phyloP scores from a whole-genome alignment of 441 rosid species.

The Pelargonium citronellum region DNA sequence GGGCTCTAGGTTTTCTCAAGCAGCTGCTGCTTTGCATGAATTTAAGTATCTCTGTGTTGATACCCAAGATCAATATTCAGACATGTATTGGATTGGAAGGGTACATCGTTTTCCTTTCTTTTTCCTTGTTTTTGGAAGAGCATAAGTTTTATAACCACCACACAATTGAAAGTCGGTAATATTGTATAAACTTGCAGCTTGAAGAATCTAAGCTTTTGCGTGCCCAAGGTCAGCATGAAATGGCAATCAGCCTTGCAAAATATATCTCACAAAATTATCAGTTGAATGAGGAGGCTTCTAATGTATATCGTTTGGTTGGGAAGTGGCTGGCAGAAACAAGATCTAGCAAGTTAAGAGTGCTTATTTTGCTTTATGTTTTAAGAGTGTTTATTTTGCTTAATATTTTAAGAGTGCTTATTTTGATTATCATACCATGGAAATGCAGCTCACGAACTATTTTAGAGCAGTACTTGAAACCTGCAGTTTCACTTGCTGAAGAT shows the following conservation, averaged over 20 bases:
- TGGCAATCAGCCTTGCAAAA: slow-evolving; percentile 88
- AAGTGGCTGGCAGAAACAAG: slow-evolving; percentile 98
- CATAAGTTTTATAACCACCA: neutral
- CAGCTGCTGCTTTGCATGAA: slow-evolving; percentile 83
- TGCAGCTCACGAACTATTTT: slow-evolving; percentile 91
- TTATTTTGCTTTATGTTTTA: no score
- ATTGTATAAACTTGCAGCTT: slow-evolving; percentile 43
- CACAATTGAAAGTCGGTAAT: neutral
- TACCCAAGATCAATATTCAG: slow-evolving; percentile 38
- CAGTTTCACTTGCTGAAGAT: slow-evolving; percentile 73
- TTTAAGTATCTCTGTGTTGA: slow-evolving; percentile 60
- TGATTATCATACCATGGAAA: slow-evolving; percentile 16
- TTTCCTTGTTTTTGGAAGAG: slow-evolving; percentile 6
- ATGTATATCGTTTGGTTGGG: slow-evolving; percentile 80
- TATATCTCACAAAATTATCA: slow-evolving; percentile 63
- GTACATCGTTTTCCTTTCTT: slow-evolving; percentile 30
- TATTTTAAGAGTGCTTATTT: slow-evolving; percentile 24
- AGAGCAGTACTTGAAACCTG: slow-evolving; percentile 90
- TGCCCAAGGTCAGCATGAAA: slow-evolving; percentile 91
- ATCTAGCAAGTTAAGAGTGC: slow-evolving; percentile 74
- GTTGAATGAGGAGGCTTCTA: slow-evolving; percentile 62
- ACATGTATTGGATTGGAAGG: slow-evolving; percentile 85
- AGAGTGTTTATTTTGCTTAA: slow-evolving; percentile 14
- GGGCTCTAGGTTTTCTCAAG: slow-evolving; percentile 89
- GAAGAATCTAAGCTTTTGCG: slow-evolving; percentile 94